These are phyloP conservation scores for Trypanosoma mega DNA, from an alignment of 208 protist genomes.

Conservation along the genomic window DNA sequence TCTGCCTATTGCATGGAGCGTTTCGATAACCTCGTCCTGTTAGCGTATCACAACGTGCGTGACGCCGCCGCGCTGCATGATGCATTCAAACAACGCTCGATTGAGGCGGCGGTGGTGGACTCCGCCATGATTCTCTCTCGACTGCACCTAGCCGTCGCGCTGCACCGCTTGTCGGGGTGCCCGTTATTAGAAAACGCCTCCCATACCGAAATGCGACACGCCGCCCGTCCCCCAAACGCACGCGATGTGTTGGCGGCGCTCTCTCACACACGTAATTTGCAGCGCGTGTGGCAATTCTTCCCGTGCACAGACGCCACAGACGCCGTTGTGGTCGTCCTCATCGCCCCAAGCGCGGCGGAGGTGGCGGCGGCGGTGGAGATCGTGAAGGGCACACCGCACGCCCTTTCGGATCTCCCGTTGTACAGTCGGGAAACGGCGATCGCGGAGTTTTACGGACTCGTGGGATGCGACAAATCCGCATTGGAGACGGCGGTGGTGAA, in stretches of 20 bases:
- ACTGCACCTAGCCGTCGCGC: slow-evolving; percentile 60
- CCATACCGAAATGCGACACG: not conserved
- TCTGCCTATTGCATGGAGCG: no score
- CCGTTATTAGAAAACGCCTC: slow-evolving; percentile 9
- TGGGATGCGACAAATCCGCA: slow-evolving; percentile 16
- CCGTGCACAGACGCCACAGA: slow-evolving; percentile 43
- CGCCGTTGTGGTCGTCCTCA: slow-evolving; percentile 50
- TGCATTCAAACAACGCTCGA: slow-evolving; percentile 35
- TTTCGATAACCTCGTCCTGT: slow-evolving; percentile 40
- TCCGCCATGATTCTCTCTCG: slow-evolving; percentile 61
- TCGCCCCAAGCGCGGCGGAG: slow-evolving; percentile 5
- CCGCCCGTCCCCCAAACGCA: slow-evolving; percentile 3
- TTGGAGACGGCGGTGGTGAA: slow-evolving; percentile 65
- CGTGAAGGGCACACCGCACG: slow-evolving; percentile 16
- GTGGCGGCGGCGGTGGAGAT: not conserved
- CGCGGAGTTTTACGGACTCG: slow-evolving; percentile 26
- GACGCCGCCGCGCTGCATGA: slow-evolving; percentile 44
- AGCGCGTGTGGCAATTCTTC: slow-evolving; percentile 53
- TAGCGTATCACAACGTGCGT: slow-evolving; percentile 48
- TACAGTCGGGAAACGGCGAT: slow-evolving; percentile 16
- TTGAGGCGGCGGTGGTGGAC: slow-evolving; percentile 74
- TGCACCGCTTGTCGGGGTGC: slow-evolving; percentile 39
- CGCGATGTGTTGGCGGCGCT: slow-evolving; percentile 59
- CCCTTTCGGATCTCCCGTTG: slow-evolving; percentile 8
- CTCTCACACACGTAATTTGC: slow-evolving; percentile 60